Evolutionary conservation across 805 yeast genomes (phyloP).

Genomic region (Yamadazyma philogaea): DNA sequence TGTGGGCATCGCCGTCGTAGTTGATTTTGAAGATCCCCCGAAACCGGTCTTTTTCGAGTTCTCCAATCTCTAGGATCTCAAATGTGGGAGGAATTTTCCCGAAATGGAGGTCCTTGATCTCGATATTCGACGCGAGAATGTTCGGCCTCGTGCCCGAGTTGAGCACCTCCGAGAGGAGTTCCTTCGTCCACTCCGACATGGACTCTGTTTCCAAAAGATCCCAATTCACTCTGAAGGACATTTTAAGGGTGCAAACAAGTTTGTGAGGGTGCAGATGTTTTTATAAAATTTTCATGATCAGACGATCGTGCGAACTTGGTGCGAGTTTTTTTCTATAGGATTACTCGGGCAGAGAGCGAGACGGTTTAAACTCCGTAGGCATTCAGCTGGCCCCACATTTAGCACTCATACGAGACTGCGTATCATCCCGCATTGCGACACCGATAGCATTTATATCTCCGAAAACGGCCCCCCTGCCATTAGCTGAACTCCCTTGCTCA

Average conservation of each 20-base stretch:
- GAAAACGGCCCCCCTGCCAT: too few relatives aligned
- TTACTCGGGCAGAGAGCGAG: too few relatives aligned
- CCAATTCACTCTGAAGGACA: conserved; percentile 85
- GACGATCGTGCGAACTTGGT: background rate
- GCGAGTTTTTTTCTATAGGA: too few relatives aligned
- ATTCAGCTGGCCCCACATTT: background rate
- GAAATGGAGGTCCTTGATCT: conserved; percentile 65
- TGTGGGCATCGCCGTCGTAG: conserved; percentile 71
- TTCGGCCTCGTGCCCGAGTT: conserved; percentile 72
- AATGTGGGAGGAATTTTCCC: conserved; percentile 73
- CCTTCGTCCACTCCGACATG: conserved; percentile 58
- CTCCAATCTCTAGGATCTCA: conserved; percentile 81
- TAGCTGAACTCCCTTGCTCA: too few relatives aligned
- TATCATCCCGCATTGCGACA: too few relatives aligned
- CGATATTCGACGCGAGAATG: conserved; percentile 65
- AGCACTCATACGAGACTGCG: too few relatives aligned
- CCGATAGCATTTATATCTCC: too few relatives aligned
- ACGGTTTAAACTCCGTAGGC: background rate
- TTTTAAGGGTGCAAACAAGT: conserved; percentile 19
- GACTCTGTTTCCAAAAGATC: conserved; percentile 64
- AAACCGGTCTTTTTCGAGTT: conserved; percentile 69
- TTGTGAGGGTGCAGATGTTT: background rate
- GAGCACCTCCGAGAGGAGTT: conserved; percentile 65
- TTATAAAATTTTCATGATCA: background rate
- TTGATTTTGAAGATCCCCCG: conserved; percentile 78